These are phyloP conservation scores for Calocera viscosa DNA, from an alignment of 768 basidiomycete species.

Conservation along the genomic window DNA sequence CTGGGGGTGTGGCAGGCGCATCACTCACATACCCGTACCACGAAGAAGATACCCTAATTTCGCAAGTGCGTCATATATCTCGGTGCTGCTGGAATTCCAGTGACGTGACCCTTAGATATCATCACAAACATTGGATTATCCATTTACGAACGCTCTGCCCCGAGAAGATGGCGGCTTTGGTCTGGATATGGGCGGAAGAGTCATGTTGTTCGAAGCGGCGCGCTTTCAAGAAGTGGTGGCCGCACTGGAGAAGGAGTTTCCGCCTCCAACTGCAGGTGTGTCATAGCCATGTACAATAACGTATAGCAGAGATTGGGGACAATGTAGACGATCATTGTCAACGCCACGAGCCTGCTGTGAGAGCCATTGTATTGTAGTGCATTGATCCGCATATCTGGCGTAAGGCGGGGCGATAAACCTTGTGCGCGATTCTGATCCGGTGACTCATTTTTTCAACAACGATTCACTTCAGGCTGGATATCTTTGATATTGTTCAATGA, in stretches of 20 bases:
- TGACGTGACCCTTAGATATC: constrained; percentile 33
- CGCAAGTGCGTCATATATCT: constrained; percentile 37
- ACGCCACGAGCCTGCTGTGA: too few relatives aligned
- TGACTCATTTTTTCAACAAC: too few relatives aligned
- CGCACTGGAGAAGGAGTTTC: background rate
- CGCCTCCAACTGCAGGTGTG: background rate
- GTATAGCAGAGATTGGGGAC: background rate
- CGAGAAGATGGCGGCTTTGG: constrained; percentile 59
- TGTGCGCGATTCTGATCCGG: too few relatives aligned
- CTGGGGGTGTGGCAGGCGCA: constrained; percentile 33
- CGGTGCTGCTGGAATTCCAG: background rate
- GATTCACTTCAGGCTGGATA: too few relatives aligned
- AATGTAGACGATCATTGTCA: background rate
- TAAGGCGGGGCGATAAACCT: too few relatives aligned
- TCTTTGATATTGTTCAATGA: too few relatives aligned
- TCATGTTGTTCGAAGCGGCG: constrained; percentile 44
- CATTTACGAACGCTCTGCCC: constrained; percentile 41
- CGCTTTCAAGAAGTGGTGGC: constrained; percentile 34
- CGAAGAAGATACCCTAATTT: constrained; percentile 69
- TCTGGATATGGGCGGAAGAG: constrained; percentile 51
- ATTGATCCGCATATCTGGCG: too few relatives aligned
- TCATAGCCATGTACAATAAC: background rate
- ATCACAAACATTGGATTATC: constrained; percentile 39
- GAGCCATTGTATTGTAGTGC: too few relatives aligned
- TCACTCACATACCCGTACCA: constrained; percentile 50